Percentiles rank a stretch among this genome's conserved stretches.
These are phyloP conservation scores for Kappamyces sp. DNA, from an alignment of 192 early-diverging fungal genomes.

Conservation along the genomic window DNA sequence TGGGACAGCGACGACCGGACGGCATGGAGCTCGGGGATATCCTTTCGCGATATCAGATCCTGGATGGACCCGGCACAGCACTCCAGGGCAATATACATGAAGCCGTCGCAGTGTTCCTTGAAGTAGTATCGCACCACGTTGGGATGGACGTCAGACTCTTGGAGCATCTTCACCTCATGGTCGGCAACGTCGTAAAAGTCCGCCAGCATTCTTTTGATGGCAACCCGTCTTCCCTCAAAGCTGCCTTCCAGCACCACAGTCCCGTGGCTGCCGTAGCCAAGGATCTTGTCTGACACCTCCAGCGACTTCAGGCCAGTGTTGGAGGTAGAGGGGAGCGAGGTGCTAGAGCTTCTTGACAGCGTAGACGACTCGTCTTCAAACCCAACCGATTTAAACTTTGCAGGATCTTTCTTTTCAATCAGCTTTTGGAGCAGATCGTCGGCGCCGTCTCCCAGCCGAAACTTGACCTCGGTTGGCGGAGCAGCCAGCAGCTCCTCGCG, in stretches of 20 bases:
- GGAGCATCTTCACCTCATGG: slow-evolving; percentile 86
- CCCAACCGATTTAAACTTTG: too few relatives aligned
- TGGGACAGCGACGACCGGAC: slow-evolving; percentile 41
- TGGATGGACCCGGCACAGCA: slow-evolving; percentile 82
- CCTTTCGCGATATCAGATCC: slow-evolving; percentile 62
- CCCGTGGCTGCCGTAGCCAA: slow-evolving; percentile 88
- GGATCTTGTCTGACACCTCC: slow-evolving; percentile 13
- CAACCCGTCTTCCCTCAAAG: slow-evolving; percentile 87
- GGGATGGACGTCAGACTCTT: slow-evolving; percentile 90
- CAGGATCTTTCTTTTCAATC: too few relatives aligned
- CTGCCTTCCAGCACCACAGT: slow-evolving; percentile 93
- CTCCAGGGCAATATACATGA: slow-evolving; percentile 97
- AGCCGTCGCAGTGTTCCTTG: slow-evolving; percentile 75
- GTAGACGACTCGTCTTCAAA: slow-evolving; percentile 1
- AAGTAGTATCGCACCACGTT: slow-evolving; percentile 92
- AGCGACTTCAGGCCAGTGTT: slow-evolving; percentile 3
- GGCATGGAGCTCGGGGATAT: slow-evolving; percentile 36
- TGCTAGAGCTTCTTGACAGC: neutral
- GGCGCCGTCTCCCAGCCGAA: too few relatives aligned
- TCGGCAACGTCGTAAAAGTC: slow-evolving; percentile 96
- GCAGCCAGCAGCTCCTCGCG: too few relatives aligned
- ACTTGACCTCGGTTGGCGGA: too few relatives aligned
- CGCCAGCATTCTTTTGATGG: slow-evolving; percentile 85
- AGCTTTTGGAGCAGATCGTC: too few relatives aligned
- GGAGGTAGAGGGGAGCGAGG: neutral